Conservation (phyloP, 164 flowering plant genomes). For the Akebia trifoliata region DNA sequence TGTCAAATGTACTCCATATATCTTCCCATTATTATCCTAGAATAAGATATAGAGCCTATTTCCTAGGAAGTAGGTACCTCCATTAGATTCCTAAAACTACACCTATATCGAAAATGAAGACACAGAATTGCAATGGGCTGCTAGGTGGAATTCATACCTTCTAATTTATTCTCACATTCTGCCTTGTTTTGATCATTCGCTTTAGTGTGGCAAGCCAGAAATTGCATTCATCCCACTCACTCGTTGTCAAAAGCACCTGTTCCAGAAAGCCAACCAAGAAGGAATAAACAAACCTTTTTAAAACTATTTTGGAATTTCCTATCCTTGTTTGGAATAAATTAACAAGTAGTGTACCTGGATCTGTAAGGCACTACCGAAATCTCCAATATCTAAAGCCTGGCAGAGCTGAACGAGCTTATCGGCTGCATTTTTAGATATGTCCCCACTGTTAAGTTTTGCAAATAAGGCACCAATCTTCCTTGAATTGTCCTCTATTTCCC, state of each 20-base stretch:
- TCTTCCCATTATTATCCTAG: no score
- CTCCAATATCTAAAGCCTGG: constrained; percentile 76
- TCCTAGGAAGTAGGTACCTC: no score
- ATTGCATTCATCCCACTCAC: constrained; percentile 99
- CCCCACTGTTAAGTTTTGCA: constrained; percentile 82
- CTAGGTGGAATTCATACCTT: constrained; percentile 6
- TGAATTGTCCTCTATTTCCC: constrained; percentile 96
- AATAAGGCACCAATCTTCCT: constrained; percentile 85
- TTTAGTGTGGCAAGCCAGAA: constrained; percentile 93
- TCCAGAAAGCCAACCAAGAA: background rate
- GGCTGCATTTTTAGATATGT: constrained; percentile 84
- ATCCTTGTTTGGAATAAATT: no score
- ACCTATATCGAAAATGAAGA: no score
- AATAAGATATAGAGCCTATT: no score
- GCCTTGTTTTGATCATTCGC: constrained; percentile 91
- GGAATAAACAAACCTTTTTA: no score
- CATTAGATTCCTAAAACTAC: no score
- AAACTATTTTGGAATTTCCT: no score
- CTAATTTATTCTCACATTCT: constrained; percentile 46
- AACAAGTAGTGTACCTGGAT: constrained; percentile 89
- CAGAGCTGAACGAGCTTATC: constrained; percentile 86
- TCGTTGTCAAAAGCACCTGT: constrained; percentile 83
- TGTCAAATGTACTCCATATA: no score
- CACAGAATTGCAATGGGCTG: no score
- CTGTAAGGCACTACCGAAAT: constrained; percentile 66